Base-by-base conservation (phyloP, 31 red algal genomes). In the Odonthalia washingtoniensis region DNA sequence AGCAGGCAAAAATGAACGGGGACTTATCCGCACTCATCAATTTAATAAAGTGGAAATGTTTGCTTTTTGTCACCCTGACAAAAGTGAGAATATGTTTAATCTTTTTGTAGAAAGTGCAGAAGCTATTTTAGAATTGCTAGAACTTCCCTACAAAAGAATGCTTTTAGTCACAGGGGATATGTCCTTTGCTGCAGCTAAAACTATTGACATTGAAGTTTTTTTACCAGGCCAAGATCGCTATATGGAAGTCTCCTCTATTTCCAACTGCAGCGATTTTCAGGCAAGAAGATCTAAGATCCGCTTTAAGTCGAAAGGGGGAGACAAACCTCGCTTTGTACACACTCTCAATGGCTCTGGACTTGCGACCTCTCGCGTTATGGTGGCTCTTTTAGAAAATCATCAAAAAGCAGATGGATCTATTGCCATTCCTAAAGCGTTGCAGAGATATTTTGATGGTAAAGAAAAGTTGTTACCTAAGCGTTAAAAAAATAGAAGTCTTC, bases 1-100 rank as follows among this genome's bases (percentile, higher is more conserved):
- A n/a, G 95, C 92, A 16, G 98, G 98, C 45, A 77, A 68, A 46
- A 87, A 77, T 31, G 92, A 87, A n/a, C 81, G 86, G 61, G 98
- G 98, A 41, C 81, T 99, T 30, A 95, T 95, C 67, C 92, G 98
- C 31, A 90, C 95, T 53, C 98, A 99, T 76, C 98, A 99, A 81
- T 99, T 99, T 79, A 80, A 81, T 18, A 99, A 99, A 78, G 98
- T 99, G 4, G 98, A 99, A 78, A 80, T 99, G 87, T 95, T 99
- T 83, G 87, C 91, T 6, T 37, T 99, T 30, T 81, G 40, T 44
- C 46, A 84, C n/a, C 95, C 95, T 36, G 85, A 94, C 27, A 75
- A 97, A n/a, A 91, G 89, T 84, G 93, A 97, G 40, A 42, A 33
- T 37, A 61, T 91, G 16, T 93, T 91, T 73, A 87, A 93, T 64